A percentile compares a stretch with the other conserved stretches of the same genome.
Evolutionary conservation across 2,329 filamentous ascomycete species (phyloP).

Genomic region (Pestalotiopsis sp.): DNA sequence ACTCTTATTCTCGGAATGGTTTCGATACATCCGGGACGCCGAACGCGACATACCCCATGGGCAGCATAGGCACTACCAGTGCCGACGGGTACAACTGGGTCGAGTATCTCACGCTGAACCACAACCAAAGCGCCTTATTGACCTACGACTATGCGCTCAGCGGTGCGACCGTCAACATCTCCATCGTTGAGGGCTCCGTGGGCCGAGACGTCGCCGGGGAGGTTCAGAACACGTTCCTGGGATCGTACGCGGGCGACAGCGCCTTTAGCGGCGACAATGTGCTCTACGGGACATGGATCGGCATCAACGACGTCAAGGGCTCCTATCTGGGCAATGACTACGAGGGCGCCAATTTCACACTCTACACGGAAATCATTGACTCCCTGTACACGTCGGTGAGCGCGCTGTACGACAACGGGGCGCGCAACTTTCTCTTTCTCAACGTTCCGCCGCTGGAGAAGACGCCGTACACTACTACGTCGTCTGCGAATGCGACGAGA

Average conservation of each 20-base stretch:
- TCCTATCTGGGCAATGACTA: background rate
- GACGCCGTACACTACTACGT: conserved; percentile 46
- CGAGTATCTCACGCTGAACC: conserved; percentile 43
- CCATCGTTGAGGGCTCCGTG: conserved; percentile 52
- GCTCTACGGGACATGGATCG: conserved; percentile 54
- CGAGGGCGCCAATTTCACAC: background rate
- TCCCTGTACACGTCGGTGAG: conserved; percentile 32
- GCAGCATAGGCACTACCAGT: conserved; percentile 57
- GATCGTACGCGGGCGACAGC: conserved; percentile 33
- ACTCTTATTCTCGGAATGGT: background rate
- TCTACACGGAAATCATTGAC: conserved; percentile 13
- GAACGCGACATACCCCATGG: conserved; percentile 51
- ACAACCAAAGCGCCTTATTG: conserved; percentile 48
- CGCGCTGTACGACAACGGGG: conserved; percentile 53
- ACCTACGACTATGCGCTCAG: conserved; percentile 58
- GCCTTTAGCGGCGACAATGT: conserved; percentile 37
- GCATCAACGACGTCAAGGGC: conserved; percentile 52
- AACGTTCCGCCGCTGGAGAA: conserved; percentile 62
- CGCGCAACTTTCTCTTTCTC: conserved; percentile 61
- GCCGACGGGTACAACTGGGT: conserved; percentile 41
- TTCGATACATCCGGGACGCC: background rate
- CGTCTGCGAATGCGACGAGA: background rate
- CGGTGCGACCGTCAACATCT: conserved; percentile 55
- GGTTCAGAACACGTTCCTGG: conserved; percentile 33
- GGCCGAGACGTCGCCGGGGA: conserved; percentile 18